A percentile compares a stretch with the other conserved stretches of the same genome.
Conservation (phyloP, 2,329 filamentous ascomycete genomes). For the Mycogone perniciosa region DNA sequence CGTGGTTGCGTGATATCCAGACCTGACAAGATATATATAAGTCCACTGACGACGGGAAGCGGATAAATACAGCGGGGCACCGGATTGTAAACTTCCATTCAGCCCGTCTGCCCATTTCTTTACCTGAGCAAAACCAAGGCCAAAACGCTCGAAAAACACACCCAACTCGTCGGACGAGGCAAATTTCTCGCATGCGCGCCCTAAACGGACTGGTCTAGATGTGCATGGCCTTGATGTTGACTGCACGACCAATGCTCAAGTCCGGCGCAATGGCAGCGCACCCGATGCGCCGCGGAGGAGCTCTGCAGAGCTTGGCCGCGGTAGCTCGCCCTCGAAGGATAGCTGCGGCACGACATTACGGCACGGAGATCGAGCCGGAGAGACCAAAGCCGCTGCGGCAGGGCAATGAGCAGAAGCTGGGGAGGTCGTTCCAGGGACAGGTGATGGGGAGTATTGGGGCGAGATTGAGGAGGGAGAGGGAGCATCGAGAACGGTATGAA, state of each 20-base stretch:
- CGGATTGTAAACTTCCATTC: too few species aligned
- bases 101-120: too few species aligned
- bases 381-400: slow-evolving; percentile 24
- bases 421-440: slow-evolving; percentile 49
- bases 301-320: slow-evolving; percentile 22
- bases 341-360: slow-evolving; percentile 24
- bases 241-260: slow-evolving; percentile 2
- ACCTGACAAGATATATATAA: too few species aligned
- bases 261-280: slow-evolving; percentile 24
- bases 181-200: too few species aligned
- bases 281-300: slow-evolving; percentile 18
- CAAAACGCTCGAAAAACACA: too few species aligned
- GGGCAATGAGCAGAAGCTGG: slow-evolving; percentile 32
- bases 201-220: not conserved
- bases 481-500: slow-evolving; percentile 46
- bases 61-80: too few species aligned
- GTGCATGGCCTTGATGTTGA: not conserved
- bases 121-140: too few species aligned
- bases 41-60: too few species aligned
- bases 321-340: slow-evolving; percentile 18
- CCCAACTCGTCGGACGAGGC: too few species aligned
- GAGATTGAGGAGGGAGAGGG: slow-evolving; percentile 48
- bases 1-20: too few species aligned
- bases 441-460: slow-evolving; percentile 52
- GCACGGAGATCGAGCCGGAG: slow-evolving; percentile 32